phyloP scores from a whole-genome alignment of 805 yeast species.

The Candida vartiovaarae region DNA sequence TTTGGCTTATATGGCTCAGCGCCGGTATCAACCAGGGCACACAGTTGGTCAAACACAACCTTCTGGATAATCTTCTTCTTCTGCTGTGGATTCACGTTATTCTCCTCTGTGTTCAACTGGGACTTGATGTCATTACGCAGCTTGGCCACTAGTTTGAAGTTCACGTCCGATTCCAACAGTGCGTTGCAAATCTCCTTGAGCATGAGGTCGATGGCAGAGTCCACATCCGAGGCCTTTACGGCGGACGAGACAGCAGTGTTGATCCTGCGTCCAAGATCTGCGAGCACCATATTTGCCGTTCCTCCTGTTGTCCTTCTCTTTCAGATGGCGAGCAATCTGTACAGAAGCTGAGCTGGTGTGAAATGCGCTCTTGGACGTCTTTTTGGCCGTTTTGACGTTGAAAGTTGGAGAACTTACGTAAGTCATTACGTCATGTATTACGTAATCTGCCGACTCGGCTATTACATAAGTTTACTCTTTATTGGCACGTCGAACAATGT shows the following conservation, averaged over 20 bases:
- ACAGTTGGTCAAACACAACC: constrained; percentile 89
- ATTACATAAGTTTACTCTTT: too few species aligned
- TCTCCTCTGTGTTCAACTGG: constrained; percentile 46
- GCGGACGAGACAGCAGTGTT: constrained; percentile 66
- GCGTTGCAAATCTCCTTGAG: constrained; percentile 89
- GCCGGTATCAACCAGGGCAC: constrained; percentile 72
- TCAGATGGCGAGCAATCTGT: too few species aligned
- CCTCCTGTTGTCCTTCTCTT: neutral
- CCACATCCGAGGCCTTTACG: constrained; percentile 49
- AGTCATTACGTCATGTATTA: too few species aligned
- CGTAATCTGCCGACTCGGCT: too few species aligned
- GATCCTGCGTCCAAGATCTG: constrained; percentile 72
- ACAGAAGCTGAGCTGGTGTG: too few species aligned
- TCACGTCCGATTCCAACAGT: constrained; percentile 88
- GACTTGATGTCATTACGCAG: constrained; percentile 65
- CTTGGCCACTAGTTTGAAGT: constrained; percentile 72
- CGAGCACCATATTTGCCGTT: constrained; percentile 52
- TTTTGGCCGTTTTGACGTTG: too few species aligned
- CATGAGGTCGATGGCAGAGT: constrained; percentile 58
- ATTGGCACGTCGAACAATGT: too few species aligned
- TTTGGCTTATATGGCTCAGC: constrained; percentile 69
- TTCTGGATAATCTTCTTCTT: constrained; percentile 80
- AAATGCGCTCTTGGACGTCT: too few species aligned
- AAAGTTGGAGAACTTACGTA: too few species aligned
- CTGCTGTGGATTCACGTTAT: constrained; percentile 40